Evolutionary conservation across 2,329 filamentous ascomycete species (phyloP).

Genomic region (Pseudofabraea citricarpa): DNA sequence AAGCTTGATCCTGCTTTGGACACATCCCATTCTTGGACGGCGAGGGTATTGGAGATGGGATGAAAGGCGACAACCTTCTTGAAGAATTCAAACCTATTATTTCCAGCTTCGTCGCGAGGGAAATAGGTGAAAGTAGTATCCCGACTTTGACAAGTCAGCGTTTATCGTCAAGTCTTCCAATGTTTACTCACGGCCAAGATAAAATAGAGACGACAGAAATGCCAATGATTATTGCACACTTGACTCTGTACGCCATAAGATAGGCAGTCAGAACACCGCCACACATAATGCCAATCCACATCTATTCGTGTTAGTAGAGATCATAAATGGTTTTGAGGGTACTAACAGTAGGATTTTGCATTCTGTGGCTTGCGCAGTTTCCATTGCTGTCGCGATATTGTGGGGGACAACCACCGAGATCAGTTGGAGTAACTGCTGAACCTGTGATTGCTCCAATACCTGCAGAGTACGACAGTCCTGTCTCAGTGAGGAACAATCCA

Average conservation of each 20-base stretch:
- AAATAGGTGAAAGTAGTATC: slow-evolving; percentile 70
- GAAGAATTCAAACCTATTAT: slow-evolving; percentile 67
- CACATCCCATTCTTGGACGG: slow-evolving; percentile 63
- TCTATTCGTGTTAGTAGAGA: slow-evolving; percentile 30
- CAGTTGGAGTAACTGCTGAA: slow-evolving; percentile 61
- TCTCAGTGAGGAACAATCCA: slow-evolving; percentile 58
- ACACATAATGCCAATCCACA: slow-evolving; percentile 83
- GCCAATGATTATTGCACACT: slow-evolving; percentile 69
- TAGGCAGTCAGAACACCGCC: slow-evolving; percentile 76
- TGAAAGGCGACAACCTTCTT: slow-evolving; percentile 67
- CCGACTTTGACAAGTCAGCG: slow-evolving; percentile 37
- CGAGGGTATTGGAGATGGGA: slow-evolving; percentile 59
- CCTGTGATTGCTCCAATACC: slow-evolving; percentile 82
- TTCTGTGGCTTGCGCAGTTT: slow-evolving; percentile 57
- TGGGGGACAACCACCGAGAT: slow-evolving; percentile 68
- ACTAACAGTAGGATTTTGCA: slow-evolving; percentile 68
- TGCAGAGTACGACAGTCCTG: slow-evolving; percentile 68
- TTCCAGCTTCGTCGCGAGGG: slow-evolving; percentile 57
- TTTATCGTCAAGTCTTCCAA: not conserved
- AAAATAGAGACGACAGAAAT: slow-evolving; percentile 68
- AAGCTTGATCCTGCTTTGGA: slow-evolving; percentile 49
- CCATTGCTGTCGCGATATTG: slow-evolving; percentile 44
- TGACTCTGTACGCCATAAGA: slow-evolving; percentile 74
- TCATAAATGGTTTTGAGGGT: not conserved
- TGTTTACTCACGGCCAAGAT: slow-evolving; percentile 61